phyloP scores from a whole-genome alignment of 2,329 filamentous ascomycete species.

The Aspergillus clavatus region DNA sequence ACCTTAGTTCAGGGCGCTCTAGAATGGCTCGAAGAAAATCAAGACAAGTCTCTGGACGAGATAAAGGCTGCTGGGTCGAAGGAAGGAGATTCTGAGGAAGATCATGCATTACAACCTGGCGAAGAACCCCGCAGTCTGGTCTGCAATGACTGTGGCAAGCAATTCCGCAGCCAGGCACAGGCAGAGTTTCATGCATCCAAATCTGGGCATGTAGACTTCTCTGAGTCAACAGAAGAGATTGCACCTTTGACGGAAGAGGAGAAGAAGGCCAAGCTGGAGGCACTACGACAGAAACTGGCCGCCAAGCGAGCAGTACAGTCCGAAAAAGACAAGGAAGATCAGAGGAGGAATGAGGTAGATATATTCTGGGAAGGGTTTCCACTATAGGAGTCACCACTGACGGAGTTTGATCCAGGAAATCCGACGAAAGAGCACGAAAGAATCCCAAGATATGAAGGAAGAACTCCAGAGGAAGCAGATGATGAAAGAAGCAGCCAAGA shows the following conservation, averaged over 20 bases:
- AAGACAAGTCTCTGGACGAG: conserved; percentile 80
- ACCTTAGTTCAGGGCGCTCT: conserved; percentile 74
- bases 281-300: conserved; percentile 66
- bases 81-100: conserved; percentile 53
- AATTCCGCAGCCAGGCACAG: conserved; percentile 72
- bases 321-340: conserved; percentile 70
- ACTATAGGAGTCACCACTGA: conserved; percentile 3
- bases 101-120: conserved; percentile 64
- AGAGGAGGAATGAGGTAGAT: conserved; percentile 75
- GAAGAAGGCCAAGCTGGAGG: conserved; percentile 72
- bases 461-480: conserved; percentile 82
- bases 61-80: conserved; percentile 57
- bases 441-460: conserved; percentile 84
- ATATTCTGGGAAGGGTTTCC: neutral
- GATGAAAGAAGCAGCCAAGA: conserved; percentile 82
- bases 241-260: conserved; percentile 87
- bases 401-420: conserved; percentile 48
- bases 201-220: conserved; percentile 86
- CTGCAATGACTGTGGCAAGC: conserved; percentile 93
- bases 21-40: conserved; percentile 90
- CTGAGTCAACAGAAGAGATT: conserved; percentile 89
- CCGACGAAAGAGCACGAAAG: conserved; percentile 81
- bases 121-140: conserved; percentile 73
- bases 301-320: conserved; percentile 67
- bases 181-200: conserved; percentile 90